Base-by-base conservation (phyloP, 768 basidiomycete genomes). In the Podaxis sp. region DNA sequence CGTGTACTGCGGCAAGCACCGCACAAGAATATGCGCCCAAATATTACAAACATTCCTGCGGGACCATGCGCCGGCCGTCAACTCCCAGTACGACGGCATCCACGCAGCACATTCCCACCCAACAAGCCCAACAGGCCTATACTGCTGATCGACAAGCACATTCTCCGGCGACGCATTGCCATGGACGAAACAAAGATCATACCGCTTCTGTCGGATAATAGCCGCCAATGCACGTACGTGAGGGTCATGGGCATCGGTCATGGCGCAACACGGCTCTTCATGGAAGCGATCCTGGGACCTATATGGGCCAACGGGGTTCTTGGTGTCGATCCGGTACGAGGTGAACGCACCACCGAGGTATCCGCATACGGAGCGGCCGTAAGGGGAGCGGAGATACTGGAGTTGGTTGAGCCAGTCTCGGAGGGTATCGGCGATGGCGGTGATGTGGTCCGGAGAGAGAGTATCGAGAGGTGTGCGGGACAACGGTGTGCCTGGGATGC, bases 91-190 rank as follows among this genome's bases (percentile, higher is more conserved):
- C 6, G 29, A 41, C 33, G 57, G 55, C 33, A 63, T 52, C 63
- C 63, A 63, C 37, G 37, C 61, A 0, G 54, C 54, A 46, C 61
- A 62, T 6, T 62, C 61, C 61, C 61, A 62, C 13, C 61, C 61
- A 15, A 62, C 55, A 46, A 62, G 25, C 2, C 54, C 61, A 5
- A 62, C 47, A 0, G 61, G 61, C 29, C 13, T 9, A 29, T 8
- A 46, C 3, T 50, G 1, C 22, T 22, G 29, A 29, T 62, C 55
- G 9, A 62, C 46, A 8, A 62, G 19, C 8, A 62, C 61, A 49
- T 62, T 62, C 7, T 55, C 61, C 0, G 61, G 61, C 9, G 61
- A 24, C 2, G 56, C 47, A 56, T 62, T 56, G 2, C 61, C 61
- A 51, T 62, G 61, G 9, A 49, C 61, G 11, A 62, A 49, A 22